These are phyloP conservation scores for Aspergillus sojae DNA, from an alignment of 2,329 filamentous ascomycete species.

Conservation along the genomic window DNA sequence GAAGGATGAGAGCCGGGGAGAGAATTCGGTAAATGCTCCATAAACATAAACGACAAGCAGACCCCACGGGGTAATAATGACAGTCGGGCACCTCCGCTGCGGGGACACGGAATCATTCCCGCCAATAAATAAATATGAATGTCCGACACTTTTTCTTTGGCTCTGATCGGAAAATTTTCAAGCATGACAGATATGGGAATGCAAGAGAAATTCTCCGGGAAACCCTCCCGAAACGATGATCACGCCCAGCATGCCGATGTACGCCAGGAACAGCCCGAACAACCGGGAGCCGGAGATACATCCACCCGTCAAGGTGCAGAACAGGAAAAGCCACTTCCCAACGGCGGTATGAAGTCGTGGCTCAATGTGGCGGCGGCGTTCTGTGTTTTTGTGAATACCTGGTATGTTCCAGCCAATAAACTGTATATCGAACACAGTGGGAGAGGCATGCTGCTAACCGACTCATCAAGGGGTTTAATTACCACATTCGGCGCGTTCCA, in stretches of 20 bases:
- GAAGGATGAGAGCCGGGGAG: neutral
- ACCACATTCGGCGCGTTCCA: constrained; percentile 54
- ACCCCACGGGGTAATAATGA: neutral
- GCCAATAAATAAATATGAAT: neutral
- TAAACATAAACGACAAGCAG: neutral
- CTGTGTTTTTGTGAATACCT: constrained; percentile 38
- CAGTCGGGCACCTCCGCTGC: neutral
- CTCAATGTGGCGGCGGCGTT: constrained; percentile 34
- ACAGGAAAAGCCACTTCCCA: constrained; percentile 16
- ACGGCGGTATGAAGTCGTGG: constrained; percentile 34
- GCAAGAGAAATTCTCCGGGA: neutral
- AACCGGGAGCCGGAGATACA: neutral
- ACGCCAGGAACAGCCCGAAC: neutral
- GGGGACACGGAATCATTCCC: neutral
- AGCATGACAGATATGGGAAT: neutral
- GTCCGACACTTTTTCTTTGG: neutral
- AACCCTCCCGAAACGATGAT: neutral
- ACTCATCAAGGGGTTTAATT: constrained; percentile 39
- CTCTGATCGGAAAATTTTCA: neutral
- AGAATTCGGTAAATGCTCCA: neutral
- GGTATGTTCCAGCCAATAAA: constrained; percentile 20
- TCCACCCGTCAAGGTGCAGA: neutral
- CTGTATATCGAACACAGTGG: neutral
- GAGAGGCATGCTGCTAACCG: neutral
- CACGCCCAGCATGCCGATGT: neutral